Percentiles rank a stretch among this genome's conserved stretches.
These are phyloP conservation scores for Micractinium sp. DNA, from an alignment of 139 green algal species.

Conservation along the genomic window DNA sequence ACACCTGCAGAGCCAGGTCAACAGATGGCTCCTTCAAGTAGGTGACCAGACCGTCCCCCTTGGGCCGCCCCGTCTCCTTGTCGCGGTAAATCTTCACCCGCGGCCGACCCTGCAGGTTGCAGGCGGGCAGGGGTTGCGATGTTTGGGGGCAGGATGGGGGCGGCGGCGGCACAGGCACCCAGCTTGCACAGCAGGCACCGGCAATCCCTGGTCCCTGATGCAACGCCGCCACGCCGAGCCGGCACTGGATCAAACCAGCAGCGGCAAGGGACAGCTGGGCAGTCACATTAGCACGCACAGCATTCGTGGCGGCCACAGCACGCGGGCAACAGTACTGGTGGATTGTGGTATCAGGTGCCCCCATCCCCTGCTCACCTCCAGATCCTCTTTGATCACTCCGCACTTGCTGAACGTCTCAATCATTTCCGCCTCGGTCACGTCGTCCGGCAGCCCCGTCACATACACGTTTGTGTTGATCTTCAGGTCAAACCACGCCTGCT, in stretches of 20 bases:
- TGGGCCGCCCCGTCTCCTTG: constrained; percentile 69
- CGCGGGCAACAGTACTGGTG: no score
- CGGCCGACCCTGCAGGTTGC: constrained; percentile 45
- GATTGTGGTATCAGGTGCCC: no score
- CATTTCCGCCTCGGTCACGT: constrained; percentile 87
- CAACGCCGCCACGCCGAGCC: no score
- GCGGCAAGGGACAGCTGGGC: not conserved
- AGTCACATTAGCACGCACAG: no score
- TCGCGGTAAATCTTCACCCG: constrained; percentile 86
- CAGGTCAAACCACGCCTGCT: constrained; percentile 81
- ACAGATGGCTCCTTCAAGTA: constrained; percentile 89
- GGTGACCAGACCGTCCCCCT: constrained; percentile 91
- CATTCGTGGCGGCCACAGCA: no score
- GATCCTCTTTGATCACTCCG: constrained; percentile 78
- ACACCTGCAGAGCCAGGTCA: constrained; percentile 77
- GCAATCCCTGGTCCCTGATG: no score
- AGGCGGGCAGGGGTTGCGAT: not conserved
- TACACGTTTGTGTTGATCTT: constrained; percentile 91
- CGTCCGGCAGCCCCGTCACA: constrained; percentile 87
- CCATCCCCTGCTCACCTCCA: constrained; percentile 44
- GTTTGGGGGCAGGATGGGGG: not conserved
- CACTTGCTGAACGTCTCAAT: constrained; percentile 79
- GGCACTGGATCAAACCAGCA: not conserved
- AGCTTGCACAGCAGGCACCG: no score
- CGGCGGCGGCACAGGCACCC: no score